A percentile compares a stretch with the other conserved stretches of the same genome.
Evolutionary conservation across 2,329 filamentous ascomycete species (phyloP).

Genomic region (Xylaria polymorpha): DNA sequence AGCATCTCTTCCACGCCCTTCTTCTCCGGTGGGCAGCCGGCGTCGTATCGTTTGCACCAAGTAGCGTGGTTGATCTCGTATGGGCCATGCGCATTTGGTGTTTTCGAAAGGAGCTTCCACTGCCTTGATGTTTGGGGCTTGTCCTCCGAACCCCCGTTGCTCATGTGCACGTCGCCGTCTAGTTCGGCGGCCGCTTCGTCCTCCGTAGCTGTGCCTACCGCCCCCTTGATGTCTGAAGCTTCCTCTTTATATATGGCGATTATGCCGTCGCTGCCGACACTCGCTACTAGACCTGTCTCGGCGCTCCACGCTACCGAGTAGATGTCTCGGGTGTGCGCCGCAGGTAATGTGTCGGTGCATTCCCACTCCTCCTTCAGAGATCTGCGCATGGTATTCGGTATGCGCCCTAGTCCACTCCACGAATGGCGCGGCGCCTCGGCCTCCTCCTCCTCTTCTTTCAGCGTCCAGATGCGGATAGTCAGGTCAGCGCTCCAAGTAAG

Average conservation of each 20-base stretch:
- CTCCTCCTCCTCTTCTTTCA: slow-evolving; percentile 66
- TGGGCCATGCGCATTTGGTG: slow-evolving; percentile 83
- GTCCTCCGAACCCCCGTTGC: slow-evolving; percentile 41
- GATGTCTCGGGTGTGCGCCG: slow-evolving; percentile 80
- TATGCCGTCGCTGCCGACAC: slow-evolving; percentile 86
- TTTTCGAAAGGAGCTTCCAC: slow-evolving; percentile 78
- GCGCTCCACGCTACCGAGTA: slow-evolving; percentile 89
- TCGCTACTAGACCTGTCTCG: slow-evolving; percentile 81
- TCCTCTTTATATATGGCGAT: slow-evolving; percentile 82
- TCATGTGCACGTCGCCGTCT: slow-evolving; percentile 50
- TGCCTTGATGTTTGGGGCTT: slow-evolving; percentile 55
- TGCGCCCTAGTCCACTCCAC: slow-evolving; percentile 63
- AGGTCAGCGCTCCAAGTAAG: slow-evolving; percentile 88
- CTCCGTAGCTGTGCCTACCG: slow-evolving; percentile 10
- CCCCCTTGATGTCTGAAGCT: slow-evolving; percentile 16
- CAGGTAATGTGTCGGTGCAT: slow-evolving; percentile 80
- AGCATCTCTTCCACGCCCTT: slow-evolving; percentile 81
- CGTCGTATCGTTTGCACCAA: slow-evolving; percentile 85
- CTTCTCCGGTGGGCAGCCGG: slow-evolving; percentile 60
- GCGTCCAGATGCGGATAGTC: slow-evolving; percentile 82
- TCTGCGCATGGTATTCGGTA: slow-evolving; percentile 91
- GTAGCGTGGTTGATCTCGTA: slow-evolving; percentile 94
- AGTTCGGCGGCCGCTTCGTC: slow-evolving; percentile 46
- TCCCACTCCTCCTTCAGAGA: slow-evolving; percentile 84
- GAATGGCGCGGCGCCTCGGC: slow-evolving; percentile 53